phyloP scores from a whole-genome alignment of 441 rosid species.

The Jatropha multifida region DNA sequence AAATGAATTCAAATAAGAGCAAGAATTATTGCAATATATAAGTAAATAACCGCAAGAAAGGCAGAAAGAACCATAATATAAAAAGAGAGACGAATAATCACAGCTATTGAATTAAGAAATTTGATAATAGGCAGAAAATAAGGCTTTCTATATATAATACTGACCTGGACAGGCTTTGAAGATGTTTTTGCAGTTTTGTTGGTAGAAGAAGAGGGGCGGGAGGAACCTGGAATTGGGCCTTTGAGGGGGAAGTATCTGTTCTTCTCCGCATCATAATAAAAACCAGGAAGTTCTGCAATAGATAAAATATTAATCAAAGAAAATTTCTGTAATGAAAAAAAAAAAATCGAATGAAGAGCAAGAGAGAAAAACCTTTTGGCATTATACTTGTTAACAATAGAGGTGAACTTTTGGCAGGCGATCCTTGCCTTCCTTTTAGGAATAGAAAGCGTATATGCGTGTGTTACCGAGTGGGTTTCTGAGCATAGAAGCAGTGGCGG shows the following conservation, averaged over 20 bases:
- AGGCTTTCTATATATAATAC: background rate
- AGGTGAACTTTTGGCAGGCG: background rate
- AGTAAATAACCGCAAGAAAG: background rate
- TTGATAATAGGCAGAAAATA: background rate
- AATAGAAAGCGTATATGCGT: background rate
- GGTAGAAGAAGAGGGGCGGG: slow-evolving; percentile 28
- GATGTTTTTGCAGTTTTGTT: slow-evolving; percentile 19
- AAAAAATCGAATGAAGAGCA: background rate
- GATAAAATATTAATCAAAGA: background rate
- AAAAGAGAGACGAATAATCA: background rate
- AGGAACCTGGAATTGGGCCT: slow-evolving; percentile 66
- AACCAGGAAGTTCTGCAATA: slow-evolving; percentile 63
- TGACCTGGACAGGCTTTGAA: slow-evolving; percentile 27
- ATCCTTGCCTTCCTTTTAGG: background rate
- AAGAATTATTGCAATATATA: background rate
- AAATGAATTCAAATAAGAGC: slow-evolving; percentile 2
- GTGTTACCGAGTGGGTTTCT: background rate
- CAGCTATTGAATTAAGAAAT: too few species aligned
- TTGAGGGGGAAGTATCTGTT: slow-evolving; percentile 66
- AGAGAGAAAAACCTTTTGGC: slow-evolving; percentile 18
- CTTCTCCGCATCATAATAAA: slow-evolving; percentile 72
- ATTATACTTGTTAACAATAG: slow-evolving; percentile 6
- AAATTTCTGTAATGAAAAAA: background rate
- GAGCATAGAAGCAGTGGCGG: background rate
- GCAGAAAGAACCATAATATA: background rate